Base-by-base conservation (phyloP, 768 basidiomycete species). In the Boletus tomentosulus region DNA sequence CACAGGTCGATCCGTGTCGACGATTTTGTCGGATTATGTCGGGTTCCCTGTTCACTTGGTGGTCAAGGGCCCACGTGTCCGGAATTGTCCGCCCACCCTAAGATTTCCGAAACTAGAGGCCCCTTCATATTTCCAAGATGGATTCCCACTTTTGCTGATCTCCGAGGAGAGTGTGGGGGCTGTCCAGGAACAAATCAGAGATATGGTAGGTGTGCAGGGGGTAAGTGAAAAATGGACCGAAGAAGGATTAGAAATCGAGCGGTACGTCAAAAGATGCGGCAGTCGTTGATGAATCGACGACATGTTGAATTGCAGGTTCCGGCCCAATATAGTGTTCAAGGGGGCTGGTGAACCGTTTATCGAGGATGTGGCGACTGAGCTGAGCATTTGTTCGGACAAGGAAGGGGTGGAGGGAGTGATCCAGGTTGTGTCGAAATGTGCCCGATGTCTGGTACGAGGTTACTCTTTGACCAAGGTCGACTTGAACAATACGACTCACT, bases 271-370 rank as follows among this genome's bases (percentile, higher is more conserved):
- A 3, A 19, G 10, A 8, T 9, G 4, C 25, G 16, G 38, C 19
- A 22, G 13, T 24, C 19, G 9, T 6, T 19, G n/a, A 42, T 15
- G 39, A 13, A 24, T 24, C 57, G 53, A 49, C 50, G 13, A 33
- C 31, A 33, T 50, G 38, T 44, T 43, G 37, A 44, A 33, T 25
- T 50, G 22, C 59, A 89, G 88, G 62, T 92, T 89, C 72, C 73
- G 89, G 47, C 88, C 89, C 0, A 92, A 91, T 62, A 83, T 92
- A 48, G 78, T 90, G 7, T 66, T 90, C 59, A 72, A 71, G 50
- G 89, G 89, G 16, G 73, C 75, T 2, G 85, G 79, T 2, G 77
- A 76, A 4, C 80, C 88, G 5, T 92, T 88, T 64, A 78, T 81
- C 10, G 89, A 92, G 65, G 89, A 92, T 59, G 66, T 73, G 35